A percentile compares a stretch with the other conserved stretches of the same genome.
phyloP scores from a whole-genome alignment of 805 yeast species.

The Starmera amethionina region DNA sequence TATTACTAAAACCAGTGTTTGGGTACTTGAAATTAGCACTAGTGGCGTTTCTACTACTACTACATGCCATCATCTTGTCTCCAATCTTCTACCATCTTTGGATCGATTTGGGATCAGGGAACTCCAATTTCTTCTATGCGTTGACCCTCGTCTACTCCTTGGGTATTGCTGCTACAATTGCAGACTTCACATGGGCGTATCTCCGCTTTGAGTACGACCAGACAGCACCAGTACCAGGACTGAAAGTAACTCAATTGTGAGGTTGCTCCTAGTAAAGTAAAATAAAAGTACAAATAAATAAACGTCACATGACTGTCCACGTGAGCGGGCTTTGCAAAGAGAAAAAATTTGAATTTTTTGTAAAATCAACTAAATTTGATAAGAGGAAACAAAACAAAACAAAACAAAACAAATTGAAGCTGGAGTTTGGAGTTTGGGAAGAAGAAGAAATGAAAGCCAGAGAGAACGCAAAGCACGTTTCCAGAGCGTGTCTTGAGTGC shows the following conservation, averaged over 20 bases:
- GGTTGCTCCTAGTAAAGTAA: not conserved
- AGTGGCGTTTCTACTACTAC: conserved; percentile 41
- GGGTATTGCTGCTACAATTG: conserved; percentile 55
- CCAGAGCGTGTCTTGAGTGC: conserved; percentile 42
- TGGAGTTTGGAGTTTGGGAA: not conserved
- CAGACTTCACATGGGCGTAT: conserved; percentile 74
- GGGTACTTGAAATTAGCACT: conserved; percentile 36
- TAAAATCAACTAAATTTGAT: no score
- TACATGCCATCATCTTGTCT: conserved; percentile 54
- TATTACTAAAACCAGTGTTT: conserved; percentile 36
- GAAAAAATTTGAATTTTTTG: no score
- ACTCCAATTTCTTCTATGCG: conserved; percentile 93
- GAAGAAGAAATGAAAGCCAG: not conserved
- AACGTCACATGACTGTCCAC: not conserved
- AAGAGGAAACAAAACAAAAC: no score
- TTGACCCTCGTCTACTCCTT: conserved; percentile 73
- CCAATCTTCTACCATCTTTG: conserved; percentile 91
- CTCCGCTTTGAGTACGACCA: conserved; percentile 1
- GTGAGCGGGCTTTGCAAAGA: not conserved
- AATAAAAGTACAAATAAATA: no score
- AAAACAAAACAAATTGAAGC: no score
- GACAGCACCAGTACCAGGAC: not conserved
- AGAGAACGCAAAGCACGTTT: conserved; percentile 27
- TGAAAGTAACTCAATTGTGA: not conserved
- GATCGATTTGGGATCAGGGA: conserved; percentile 92